Percentiles rank a stretch among this genome's conserved stretches.
Conservation (phyloP, 176 grass and related monocot species). For the Avena eriantha region DNA sequence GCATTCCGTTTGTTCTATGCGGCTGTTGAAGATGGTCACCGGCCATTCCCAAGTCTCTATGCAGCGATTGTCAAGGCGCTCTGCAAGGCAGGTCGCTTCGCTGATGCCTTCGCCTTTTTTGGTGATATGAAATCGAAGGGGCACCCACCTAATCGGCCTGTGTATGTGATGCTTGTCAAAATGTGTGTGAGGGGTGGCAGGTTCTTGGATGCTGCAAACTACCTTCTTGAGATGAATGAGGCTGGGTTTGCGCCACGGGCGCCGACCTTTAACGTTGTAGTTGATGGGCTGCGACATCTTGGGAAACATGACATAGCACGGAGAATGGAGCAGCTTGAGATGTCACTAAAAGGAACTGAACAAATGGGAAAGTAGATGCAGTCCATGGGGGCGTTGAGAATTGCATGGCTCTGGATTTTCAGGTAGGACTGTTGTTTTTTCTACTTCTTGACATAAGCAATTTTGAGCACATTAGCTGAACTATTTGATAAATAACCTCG, state of each 20-base stretch:
- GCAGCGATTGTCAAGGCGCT: conserved; percentile 88
- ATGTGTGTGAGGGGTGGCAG: conserved; percentile 84
- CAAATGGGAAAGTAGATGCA: neutral
- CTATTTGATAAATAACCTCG: neutral
- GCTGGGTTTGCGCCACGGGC: conserved; percentile 67
- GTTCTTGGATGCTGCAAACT: conserved; percentile 79
- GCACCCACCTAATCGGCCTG: conserved; percentile 76
- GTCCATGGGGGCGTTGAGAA: neutral
- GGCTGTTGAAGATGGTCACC: conserved; percentile 77
- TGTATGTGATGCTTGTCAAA: conserved; percentile 96
- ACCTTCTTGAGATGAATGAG: conserved; percentile 87
- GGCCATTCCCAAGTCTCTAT: conserved; percentile 86
- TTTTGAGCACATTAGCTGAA: neutral
- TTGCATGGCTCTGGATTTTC: conserved; percentile 3
- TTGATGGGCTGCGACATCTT: conserved; percentile 73
- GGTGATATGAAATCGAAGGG: conserved; percentile 79
- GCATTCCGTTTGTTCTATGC: conserved; percentile 81
- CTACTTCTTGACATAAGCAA: conserved; percentile 14
- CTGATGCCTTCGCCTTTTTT: conserved; percentile 82
- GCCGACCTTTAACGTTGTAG: conserved; percentile 71
- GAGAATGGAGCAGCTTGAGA: conserved; percentile 81
- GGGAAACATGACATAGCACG: conserved; percentile 77
- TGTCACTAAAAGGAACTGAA: conserved; percentile 64
- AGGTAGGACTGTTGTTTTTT: conserved; percentile 30
- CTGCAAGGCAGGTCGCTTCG: conserved; percentile 76